phyloP scores from a whole-genome alignment of 2,329 filamentous ascomycete genomes.

The Colletotrichum eremochloae region DNA sequence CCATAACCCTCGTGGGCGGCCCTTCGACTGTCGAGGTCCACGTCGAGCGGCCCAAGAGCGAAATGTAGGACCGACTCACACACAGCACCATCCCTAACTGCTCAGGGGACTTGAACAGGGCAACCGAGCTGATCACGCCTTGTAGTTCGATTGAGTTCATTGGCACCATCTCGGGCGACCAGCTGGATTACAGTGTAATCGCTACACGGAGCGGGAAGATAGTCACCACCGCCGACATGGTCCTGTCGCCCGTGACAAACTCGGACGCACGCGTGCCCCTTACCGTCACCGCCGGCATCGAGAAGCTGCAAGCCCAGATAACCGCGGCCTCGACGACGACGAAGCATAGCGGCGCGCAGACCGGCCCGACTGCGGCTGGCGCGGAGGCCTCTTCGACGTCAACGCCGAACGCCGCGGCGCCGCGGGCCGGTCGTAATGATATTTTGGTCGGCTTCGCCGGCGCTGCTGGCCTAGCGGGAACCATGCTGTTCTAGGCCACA shows the following conservation, averaged over 20 bases:
- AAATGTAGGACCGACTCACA: background rate
- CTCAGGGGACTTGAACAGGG: no score
- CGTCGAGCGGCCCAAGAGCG: conserved; percentile 1
- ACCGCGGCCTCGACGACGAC: background rate
- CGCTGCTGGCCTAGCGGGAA: conserved; percentile 50
- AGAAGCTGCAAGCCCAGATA: conserved; percentile 49
- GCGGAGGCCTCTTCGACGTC: conserved; percentile 39
- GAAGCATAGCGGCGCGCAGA: conserved; percentile 21
- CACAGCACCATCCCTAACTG: background rate
- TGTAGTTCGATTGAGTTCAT: conserved; percentile 18
- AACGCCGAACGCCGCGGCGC: conserved; percentile 49
- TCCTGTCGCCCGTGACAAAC: conserved; percentile 35
- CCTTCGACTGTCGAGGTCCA: conserved; percentile 47
- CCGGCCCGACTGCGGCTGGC: conserved; percentile 28
- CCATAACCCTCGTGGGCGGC: conserved; percentile 49
- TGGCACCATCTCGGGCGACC: conserved; percentile 9
- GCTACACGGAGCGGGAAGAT: conserved; percentile 10
- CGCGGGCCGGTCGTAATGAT: conserved; percentile 52
- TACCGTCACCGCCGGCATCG: conserved; percentile 54
- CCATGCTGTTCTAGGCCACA: conserved; percentile 51
- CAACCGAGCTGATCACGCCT: background rate
- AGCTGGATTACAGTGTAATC: background rate
- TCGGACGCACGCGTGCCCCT: conserved; percentile 47
- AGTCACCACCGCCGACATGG: background rate
- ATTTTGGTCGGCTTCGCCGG: conserved; percentile 52